Percentiles rank a stretch among this genome's conserved stretches.
Conservation (phyloP, 768 basidiomycete genomes). For the Strobilomyces dryophilus region DNA sequence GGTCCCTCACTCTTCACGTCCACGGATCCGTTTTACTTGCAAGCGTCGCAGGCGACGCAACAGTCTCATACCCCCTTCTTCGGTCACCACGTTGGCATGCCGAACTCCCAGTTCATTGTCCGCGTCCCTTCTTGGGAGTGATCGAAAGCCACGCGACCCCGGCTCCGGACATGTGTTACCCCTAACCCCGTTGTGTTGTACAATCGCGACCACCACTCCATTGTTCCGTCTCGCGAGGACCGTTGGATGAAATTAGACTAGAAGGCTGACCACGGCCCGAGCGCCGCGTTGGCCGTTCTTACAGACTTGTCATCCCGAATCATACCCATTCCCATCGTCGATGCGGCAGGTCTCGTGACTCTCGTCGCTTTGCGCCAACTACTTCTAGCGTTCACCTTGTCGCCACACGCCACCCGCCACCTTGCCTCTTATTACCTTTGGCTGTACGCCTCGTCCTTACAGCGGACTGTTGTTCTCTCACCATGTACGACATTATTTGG, state of each 20-base stretch:
- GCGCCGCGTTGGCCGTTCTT: not conserved
- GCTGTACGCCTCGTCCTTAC: not conserved
- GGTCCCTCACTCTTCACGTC: constrained; percentile 37
- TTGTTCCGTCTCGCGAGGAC: not conserved
- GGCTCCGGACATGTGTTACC: constrained; percentile 5
- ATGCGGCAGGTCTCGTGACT: not conserved
- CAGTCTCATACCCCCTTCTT: constrained; percentile 33
- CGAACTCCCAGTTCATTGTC: constrained; percentile 38
- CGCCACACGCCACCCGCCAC: too few relatives aligned
- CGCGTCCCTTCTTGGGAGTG: constrained; percentile 26
- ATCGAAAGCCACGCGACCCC: not conserved
- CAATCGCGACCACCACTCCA: constrained; percentile 2
- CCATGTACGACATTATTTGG: constrained; percentile 17
- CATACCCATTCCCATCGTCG: constrained; percentile 7
- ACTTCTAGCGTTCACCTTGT: not conserved
- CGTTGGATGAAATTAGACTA: constrained; percentile 11
- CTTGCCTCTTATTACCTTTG: not conserved
- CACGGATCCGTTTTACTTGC: constrained; percentile 49
- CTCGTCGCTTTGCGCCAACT: not conserved
- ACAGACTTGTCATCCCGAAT: not conserved
- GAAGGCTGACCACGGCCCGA: not conserved
- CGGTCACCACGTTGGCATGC: constrained; percentile 32
- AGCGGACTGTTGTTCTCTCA: constrained; percentile 7
- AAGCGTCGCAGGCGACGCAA: constrained; percentile 37
- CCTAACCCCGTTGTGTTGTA: constrained; percentile 14